Base-by-base conservation (phyloP, 169 alveolate genomes). In the Eimeria falciformis region DNA sequence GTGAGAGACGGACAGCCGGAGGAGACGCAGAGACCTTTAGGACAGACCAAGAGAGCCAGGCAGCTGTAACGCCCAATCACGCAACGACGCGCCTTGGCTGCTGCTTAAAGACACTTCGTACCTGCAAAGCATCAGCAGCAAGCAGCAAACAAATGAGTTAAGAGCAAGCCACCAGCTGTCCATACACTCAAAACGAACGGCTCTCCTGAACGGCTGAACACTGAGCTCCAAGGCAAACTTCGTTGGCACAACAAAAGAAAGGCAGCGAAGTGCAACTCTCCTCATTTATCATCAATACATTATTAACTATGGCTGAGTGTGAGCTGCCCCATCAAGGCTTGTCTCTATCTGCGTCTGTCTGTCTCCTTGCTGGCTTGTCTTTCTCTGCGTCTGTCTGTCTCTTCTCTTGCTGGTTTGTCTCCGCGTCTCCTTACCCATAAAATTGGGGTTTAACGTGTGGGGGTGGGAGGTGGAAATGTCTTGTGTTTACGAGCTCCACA, bases 401-500 rank as follows among this genome's bases (percentile, higher is more conserved):
- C 55, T 11, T 29, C 29, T 4, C 23, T 12, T 23, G 25, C n/a
- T 73, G 17, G 12, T 43, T 9, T 29, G 18, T 73, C 40, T 21
- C 33, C 46, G 43, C n/a, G 7, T 43, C 33, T 29, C 62, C 47
- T 3, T 81, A 81, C 89, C 89, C 89, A 37, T 81, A 50, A 46
- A 50, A 73, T 5, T 81, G 77, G 77, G 21, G 77, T 71, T 73
- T 81, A 73, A 56, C 89, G 43, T 40, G 50, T 12, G 89, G 89
- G 6, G 89, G 89, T 40, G 89, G 89, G 25, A 81, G 75, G n/a
- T 81, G 89, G 40, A 81, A 81, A n/a, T 81, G 89, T n/a, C 89
- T 62, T 3, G 75, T 73, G 12, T 71, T 55, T 81, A 73, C 75
- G n/a, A 81, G 29, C 45, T 81, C 89, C 12, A 81, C 89, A 11